Percentiles rank a stretch among this genome's conserved stretches.
These are phyloP conservation scores for Histomonas meleagridis DNA, from an alignment of 208 protist species.

Conservation along the genomic window DNA sequence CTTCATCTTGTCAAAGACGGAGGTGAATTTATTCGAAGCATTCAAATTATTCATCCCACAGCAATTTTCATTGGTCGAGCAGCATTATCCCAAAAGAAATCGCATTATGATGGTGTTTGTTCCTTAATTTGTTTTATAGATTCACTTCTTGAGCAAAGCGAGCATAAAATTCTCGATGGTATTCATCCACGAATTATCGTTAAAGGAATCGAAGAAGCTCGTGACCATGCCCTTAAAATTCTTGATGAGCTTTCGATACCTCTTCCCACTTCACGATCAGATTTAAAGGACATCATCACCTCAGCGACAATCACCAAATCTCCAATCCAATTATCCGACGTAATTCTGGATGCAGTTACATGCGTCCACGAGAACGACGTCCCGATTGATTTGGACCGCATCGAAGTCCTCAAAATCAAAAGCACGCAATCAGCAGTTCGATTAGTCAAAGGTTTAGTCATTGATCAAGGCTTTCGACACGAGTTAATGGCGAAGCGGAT, in stretches of 20 bases:
- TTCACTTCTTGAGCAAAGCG: background rate
- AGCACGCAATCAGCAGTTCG: background rate
- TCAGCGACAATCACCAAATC: background rate
- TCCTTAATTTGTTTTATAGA: background rate
- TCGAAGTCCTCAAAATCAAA: background rate
- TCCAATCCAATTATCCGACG: background rate
- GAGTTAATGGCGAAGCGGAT: constrained; percentile 19
- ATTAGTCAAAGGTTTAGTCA: background rate
- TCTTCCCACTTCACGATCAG: background rate
- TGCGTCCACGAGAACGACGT: background rate
- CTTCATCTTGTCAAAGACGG: background rate
- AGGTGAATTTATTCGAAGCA: background rate
- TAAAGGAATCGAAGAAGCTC: constrained; percentile 15
- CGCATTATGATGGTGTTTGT: background rate
- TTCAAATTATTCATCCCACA: constrained; percentile 28
- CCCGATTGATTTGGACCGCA: background rate
- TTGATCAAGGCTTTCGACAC: background rate
- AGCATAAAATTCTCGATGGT: background rate
- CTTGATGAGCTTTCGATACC: background rate
- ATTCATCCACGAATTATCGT: constrained; percentile 22
- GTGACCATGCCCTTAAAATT: background rate
- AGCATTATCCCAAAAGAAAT: background rate
- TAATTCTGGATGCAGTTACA: background rate
- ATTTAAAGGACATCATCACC: background rate
- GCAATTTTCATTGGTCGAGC: background rate